Percentiles rank a stretch among this genome's conserved stretches.
Evolutionary conservation across 176 grass and related monocot species (phyloP).

Genomic region (Saccharum spontaneum): DNA sequence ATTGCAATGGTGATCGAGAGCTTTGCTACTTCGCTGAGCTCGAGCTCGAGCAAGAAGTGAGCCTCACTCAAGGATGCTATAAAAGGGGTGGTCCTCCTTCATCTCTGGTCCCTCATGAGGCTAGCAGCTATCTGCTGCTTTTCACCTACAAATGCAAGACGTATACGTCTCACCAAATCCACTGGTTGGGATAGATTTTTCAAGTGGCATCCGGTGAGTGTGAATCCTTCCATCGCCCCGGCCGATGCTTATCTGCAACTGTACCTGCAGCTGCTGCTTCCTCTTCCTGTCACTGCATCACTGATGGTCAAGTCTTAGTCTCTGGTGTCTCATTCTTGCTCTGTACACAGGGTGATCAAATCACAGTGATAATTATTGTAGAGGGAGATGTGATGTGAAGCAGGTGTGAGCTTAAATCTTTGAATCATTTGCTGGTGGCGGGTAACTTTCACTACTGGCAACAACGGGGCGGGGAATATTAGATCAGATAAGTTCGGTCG

Average conservation of each 20-base stretch:
- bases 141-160: conserved; percentile 15
- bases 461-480: not conserved
- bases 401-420: conserved; percentile 41
- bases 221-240: not conserved
- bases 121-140: not conserved
- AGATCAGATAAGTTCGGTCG: not conserved
- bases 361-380: not conserved
- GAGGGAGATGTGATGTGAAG: not conserved
- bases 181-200: not conserved
- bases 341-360: not conserved
- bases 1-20: not conserved
- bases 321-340: conserved; percentile 1
- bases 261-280: not conserved
- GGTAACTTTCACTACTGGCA: conserved; percentile 34
- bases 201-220: conserved; percentile 28
- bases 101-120: not conserved
- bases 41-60: conserved; percentile 14
- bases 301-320: not conserved
- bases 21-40: not conserved
- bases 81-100: conserved; percentile 20
- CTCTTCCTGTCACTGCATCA: conserved; percentile 19
- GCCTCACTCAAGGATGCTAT: conserved; percentile 26
- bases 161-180: conserved; percentile 54
- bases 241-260: conserved; percentile 16
- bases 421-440: conserved; percentile 31